These are phyloP conservation scores for Aspergillus coremiiformis DNA, from an alignment of 495 filamentous ascomycete genomes.

Conservation along the genomic window DNA sequence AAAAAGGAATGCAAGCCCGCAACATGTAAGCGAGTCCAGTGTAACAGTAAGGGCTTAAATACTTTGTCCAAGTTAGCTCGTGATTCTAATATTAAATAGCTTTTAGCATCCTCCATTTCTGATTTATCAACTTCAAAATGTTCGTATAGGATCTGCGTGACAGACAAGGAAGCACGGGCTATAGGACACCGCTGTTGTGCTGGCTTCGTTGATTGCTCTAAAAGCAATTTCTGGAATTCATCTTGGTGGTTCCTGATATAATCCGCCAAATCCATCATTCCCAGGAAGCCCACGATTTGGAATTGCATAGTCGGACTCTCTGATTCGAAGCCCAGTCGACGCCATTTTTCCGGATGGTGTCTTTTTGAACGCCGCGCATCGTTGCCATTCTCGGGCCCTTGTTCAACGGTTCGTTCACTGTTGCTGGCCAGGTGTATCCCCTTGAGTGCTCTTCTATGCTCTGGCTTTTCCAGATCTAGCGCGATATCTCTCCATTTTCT, in stretches of 20 bases:
- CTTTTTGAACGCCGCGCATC: constrained; percentile 50
- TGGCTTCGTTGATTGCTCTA: constrained; percentile 78
- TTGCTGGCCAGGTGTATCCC: constrained; percentile 77
- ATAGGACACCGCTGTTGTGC: constrained; percentile 74
- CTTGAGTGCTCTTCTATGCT: constrained; percentile 83
- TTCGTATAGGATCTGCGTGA: constrained; percentile 84
- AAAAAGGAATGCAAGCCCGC: constrained; percentile 85
- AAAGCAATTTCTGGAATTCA: constrained; percentile 79
- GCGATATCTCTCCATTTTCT: constrained; percentile 83
- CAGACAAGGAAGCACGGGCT: constrained; percentile 76
- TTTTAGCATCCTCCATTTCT: constrained; percentile 72
- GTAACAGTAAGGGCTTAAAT: constrained; percentile 81
- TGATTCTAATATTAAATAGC: constrained; percentile 69
- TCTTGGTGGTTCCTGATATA: constrained; percentile 88
- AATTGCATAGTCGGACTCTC: constrained; percentile 84
- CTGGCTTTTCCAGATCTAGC: constrained; percentile 76
- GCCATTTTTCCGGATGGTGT: constrained; percentile 90
- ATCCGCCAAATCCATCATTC: constrained; percentile 96
- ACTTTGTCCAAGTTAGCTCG: constrained; percentile 73
- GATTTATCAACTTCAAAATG: constrained; percentile 92
- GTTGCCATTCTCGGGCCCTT: constrained; percentile 23
- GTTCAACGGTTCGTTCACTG: constrained; percentile 45
- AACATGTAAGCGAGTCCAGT: constrained; percentile 94
- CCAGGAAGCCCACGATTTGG: constrained; percentile 76
- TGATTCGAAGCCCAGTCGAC: constrained; percentile 83